Evolutionary conservation across 2,329 filamentous ascomycete species (phyloP), one percentile per base, ranked within the genome.

Genomic region (Myotisia sp.): DNA sequence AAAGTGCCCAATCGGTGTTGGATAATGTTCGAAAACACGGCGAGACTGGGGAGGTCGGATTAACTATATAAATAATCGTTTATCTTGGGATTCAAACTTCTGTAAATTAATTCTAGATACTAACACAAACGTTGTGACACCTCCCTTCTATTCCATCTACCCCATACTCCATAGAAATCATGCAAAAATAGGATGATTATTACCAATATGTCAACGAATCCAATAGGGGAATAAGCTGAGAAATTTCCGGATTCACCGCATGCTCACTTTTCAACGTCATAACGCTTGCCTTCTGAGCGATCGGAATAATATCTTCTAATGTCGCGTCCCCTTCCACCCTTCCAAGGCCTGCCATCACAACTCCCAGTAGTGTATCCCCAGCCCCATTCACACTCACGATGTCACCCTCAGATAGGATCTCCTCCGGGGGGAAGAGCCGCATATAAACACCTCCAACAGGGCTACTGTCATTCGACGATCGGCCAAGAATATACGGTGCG

Each of bases 381-480:
- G 84, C 85, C 0, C 87, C 90, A 53, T 95, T 95, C 6, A 95
- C 87, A 29, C 84, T 93, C 1, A 87, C 74, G 1, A 92, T 67
- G 17, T 90, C 74, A 13, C 69, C 59, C 0, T 62, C 55, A 2
- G 46, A 38, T 4, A 93, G 67, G 10, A 63, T 59, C 51, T 80
- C 74, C 1, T 70, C 71, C 0, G 79, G 65, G 0, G 80, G 73
- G 52, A 83, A 81, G 61, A 77, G 52, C 4, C 74, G 59, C 76
- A 94, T 85, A 50, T 94, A 94, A 2, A 94, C 67, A 0, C 86
- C 87, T 0, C 85, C 83, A 2, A 85, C 75, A 0, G 17, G 28
- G 17, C 14, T 14, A 14, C 21, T 17, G 7, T 30, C 22, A 5
- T 7, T 5, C 1, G 59, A 52, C 21, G 68, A 70, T 14, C 83